Conservation (phyloP, 805 yeast genomes). For the Metschnikowia peoriensis region DNA sequence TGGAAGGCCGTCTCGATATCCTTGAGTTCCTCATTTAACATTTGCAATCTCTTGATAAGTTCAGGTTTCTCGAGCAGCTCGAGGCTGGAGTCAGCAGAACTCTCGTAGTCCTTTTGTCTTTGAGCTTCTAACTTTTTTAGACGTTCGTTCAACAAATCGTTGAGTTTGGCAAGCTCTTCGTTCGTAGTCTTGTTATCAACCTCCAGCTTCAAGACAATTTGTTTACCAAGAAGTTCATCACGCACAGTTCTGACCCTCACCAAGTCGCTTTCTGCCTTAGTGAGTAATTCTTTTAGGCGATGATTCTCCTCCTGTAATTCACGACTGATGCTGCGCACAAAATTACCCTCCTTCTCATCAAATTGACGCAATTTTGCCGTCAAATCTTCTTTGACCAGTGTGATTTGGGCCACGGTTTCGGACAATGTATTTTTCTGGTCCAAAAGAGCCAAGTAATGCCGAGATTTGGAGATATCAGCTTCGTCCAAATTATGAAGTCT, state of each 20-base stretch:
- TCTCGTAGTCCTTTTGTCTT: constrained; percentile 2
- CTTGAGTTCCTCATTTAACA: constrained; percentile 64
- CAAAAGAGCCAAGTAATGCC: constrained; percentile 22
- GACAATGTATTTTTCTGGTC: constrained; percentile 29
- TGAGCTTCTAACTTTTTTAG: constrained; percentile 33
- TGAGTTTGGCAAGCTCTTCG: constrained; percentile 48
- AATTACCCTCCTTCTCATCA: constrained; percentile 40
- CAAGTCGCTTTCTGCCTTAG: constrained; percentile 65
- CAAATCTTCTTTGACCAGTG: constrained; percentile 34
- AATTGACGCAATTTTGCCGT: constrained; percentile 29
- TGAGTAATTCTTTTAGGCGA: constrained; percentile 43
- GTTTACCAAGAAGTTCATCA: constrained; percentile 73
- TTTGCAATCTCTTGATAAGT: constrained; percentile 50
- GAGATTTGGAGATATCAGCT: constrained; percentile 39
- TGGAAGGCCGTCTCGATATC: constrained; percentile 83
- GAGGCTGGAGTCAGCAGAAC: constrained; percentile 14
- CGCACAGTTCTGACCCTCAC: constrained; percentile 77
- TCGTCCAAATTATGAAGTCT: constrained; percentile 43
- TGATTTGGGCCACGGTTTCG: constrained; percentile 31
- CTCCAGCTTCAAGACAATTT: constrained; percentile 61
- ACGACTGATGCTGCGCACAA: constrained; percentile 37
- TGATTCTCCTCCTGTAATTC: constrained; percentile 41
- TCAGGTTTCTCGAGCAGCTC: constrained; percentile 28
- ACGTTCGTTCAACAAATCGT: constrained; percentile 44
- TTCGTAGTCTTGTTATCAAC: constrained; percentile 52